Evolutionary conservation across 148 eudicot genomes (phyloP), one percentile per base, ranked within the genome.

Genomic region (Rhododendron mucronatum): DNA sequence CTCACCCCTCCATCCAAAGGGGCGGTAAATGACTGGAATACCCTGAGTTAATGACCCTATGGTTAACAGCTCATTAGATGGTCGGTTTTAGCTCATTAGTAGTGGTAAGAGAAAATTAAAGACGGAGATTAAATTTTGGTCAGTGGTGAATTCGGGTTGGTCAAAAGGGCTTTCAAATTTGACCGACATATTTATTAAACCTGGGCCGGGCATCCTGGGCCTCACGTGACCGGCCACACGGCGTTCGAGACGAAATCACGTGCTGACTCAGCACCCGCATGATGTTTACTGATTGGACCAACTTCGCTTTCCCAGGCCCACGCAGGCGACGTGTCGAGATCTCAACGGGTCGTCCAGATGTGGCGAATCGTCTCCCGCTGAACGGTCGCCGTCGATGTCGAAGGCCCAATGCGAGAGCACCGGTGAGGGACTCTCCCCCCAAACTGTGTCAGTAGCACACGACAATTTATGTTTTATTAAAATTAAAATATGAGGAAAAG

Each of bases 151-250:
- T 26, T 16, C 14, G 33, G 53, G n/a, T 71, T 73, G 81, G 81
- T 84, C 86, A 84, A 84, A 44, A 71, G 5, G 79, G 50, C 16
- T 53, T 75, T 51, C 28, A 41, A 50, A 75, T 59, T 86, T 84
- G 88, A 89, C 90, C 90, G 92, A 91, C 92, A 91, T 86, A 86
- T n/a, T 74, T 83, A 88, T 71, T 71, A 71, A 63, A 88, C 74
- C 33, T 44, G 84, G 88, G 82, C 91, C 91, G 91, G 81, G 91
- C 85, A 89, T 91, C 92, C 87, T 89, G 92, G 90, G 87, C 79
- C 86, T 91, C 92, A 91, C 92, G 92, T 91, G 92, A 89, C 88
- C 84, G 90, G 79, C 82, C 45, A 73, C 90, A 88, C 91, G 33
- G 48, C 3, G 41, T 28, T 84, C 90, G 76, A 88, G 55, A 89